phyloP scores from a whole-genome alignment of 768 basidiomycete species.

The Heimioporus sp. region DNA sequence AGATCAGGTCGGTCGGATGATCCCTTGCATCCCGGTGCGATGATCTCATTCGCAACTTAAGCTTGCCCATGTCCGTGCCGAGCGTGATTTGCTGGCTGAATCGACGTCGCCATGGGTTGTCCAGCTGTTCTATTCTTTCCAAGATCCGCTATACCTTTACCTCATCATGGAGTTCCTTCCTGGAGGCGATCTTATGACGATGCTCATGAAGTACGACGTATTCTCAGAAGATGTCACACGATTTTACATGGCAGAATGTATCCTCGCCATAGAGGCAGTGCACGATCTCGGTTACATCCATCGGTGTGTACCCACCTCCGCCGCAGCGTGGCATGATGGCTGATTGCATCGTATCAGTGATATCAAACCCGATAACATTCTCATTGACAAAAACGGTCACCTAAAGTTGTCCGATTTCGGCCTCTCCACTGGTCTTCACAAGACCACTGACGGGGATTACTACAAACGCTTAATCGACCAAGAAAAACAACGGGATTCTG shows the following conservation, averaged over 20 bases:
- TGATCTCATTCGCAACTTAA: conserved; percentile 31
- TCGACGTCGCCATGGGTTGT: conserved; percentile 98
- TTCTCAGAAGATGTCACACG: conserved; percentile 98
- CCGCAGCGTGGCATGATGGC: not conserved
- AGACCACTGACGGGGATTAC: conserved; percentile 89
- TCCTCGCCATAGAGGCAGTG: conserved; percentile 96
- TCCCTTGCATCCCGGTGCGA: not conserved
- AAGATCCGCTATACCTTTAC: conserved; percentile 93
- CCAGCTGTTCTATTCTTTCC: conserved; percentile 97
- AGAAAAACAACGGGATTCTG: conserved; percentile 58
- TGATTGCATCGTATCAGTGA: conserved; percentile 54
- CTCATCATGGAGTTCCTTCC: conserved; percentile 93
- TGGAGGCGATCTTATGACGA: conserved; percentile 99
- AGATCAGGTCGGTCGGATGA: conserved; percentile 71
- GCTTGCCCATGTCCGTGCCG: conserved; percentile 97
- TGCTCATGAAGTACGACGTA: conserved; percentile 99
- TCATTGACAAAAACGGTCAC: conserved; percentile 96
- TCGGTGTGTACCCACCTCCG: conserved; percentile 53
- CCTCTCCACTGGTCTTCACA: conserved; percentile 96
- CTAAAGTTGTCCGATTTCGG: conserved; percentile 98
- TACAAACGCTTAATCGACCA: conserved; percentile 90
- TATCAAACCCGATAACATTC: conserved; percentile 98
- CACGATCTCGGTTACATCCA: conserved; percentile 99
- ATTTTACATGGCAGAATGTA: conserved; percentile 99
- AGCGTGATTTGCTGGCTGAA: conserved; percentile 94